Conservation (phyloP, 2,329 filamentous ascomycete genomes). For the Teratosphaeria viscida region DNA sequence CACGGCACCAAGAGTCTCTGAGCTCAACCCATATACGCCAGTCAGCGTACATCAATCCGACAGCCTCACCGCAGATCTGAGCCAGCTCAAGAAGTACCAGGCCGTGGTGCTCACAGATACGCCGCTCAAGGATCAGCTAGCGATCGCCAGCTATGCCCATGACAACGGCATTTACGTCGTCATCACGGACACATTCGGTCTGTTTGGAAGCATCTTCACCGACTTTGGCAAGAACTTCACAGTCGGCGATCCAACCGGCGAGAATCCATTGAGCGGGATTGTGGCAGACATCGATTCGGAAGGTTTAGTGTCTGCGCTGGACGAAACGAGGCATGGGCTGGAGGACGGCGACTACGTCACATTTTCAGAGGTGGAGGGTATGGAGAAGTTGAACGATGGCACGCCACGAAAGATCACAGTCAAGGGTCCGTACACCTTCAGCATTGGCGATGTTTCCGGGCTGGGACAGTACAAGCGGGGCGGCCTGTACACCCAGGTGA, state of each 20-base stretch:
- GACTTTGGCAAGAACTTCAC: slow-evolving; percentile 95
- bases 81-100: slow-evolving; percentile 81
- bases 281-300: slow-evolving; percentile 82
- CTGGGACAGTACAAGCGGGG: slow-evolving; percentile 81
- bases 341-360: slow-evolving; percentile 96
- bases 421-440: slow-evolving; percentile 93
- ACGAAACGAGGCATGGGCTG: slow-evolving; percentile 88
- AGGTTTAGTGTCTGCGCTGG: slow-evolving; percentile 81
- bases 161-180: slow-evolving; percentile 85
- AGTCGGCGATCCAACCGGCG: slow-evolving; percentile 79
- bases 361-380: slow-evolving; percentile 84
- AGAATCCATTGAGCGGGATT: slow-evolving; percentile 78
- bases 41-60: slow-evolving; percentile 58
- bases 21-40: slow-evolving; percentile 93
- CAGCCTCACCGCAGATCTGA: slow-evolving; percentile 65
- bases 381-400: slow-evolving; percentile 75
- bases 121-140: slow-evolving; percentile 66
- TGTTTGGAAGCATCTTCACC: slow-evolving; percentile 94
- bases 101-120: slow-evolving; percentile 84
- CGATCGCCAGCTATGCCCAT: slow-evolving; percentile 88
- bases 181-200: slow-evolving; percentile 77
- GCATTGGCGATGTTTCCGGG: slow-evolving; percentile 82
- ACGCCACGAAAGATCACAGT: slow-evolving; percentile 85
- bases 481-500: slow-evolving; percentile 88
- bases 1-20: slow-evolving; percentile 79